Percentiles rank a stretch among this genome's conserved stretches.
Evolutionary conservation across 2,329 filamentous ascomycete genomes (phyloP).

Genomic region (Furcasterigmium furcatum): DNA sequence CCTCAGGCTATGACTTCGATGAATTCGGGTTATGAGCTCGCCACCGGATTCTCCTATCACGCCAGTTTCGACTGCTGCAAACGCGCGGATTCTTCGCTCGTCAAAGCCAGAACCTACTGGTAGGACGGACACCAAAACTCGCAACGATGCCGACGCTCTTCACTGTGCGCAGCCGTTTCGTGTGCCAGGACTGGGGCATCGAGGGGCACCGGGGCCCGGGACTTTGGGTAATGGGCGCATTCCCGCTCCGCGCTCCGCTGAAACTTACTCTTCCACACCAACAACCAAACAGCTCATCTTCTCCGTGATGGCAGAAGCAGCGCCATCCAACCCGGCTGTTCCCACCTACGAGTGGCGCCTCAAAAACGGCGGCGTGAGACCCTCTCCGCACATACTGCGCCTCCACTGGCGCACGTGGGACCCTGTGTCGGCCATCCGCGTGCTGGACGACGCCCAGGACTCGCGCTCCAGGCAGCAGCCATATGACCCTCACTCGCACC

Average conservation of each 20-base stretch:
- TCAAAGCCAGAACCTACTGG: no score
- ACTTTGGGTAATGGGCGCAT: neutral
- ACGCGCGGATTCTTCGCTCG: no score
- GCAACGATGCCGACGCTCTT: no score
- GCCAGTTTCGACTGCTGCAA: no score
- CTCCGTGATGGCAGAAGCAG: neutral
- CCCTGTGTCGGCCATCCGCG: neutral
- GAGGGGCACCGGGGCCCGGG: no score
- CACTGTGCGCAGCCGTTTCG: neutral
- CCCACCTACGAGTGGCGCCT: constrained; percentile 1
- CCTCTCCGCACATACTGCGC: constrained; percentile 2
- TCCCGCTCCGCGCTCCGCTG: neutral
- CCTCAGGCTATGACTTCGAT: no score
- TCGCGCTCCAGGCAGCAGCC: constrained; percentile 1
- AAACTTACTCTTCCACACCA: neutral
- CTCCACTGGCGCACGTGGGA: constrained; percentile 1
- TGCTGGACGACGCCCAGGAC: constrained; percentile 1
- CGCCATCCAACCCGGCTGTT: neutral
- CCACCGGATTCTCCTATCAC: no score
- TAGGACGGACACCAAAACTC: no score
- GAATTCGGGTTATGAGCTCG: no score
- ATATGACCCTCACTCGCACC: neutral
- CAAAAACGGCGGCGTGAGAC: neutral
- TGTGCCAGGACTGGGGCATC: neutral
- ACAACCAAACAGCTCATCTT: no score